These are phyloP conservation scores for Huntiella moniliformis DNA, from an alignment of 2,329 filamentous ascomycete genomes.

Conservation along the genomic window DNA sequence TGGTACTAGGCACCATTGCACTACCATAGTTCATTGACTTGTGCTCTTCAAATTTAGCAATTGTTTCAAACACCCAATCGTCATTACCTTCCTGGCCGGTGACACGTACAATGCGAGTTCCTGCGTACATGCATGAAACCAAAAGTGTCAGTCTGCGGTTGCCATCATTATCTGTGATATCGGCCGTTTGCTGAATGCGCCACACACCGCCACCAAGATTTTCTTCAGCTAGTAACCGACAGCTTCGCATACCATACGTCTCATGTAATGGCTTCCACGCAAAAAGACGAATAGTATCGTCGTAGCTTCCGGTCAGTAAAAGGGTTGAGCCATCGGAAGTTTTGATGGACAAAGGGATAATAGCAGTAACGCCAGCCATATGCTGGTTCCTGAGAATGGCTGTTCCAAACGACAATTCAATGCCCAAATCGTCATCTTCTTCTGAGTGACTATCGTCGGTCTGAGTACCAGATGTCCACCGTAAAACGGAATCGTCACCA, in stretches of 20 bases:
- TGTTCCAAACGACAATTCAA: conserved; percentile 15
- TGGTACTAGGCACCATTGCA: conserved; percentile 35
- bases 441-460: conserved; percentile 6
- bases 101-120: conserved; percentile 45
- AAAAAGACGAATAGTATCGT: conserved; percentile 60
- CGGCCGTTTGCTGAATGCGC: conserved; percentile 45
- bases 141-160: conserved; percentile 32
- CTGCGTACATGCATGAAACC: conserved; percentile 88
- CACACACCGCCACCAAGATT: conserved; percentile 71
- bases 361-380: conserved; percentile 70
- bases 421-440: conserved; percentile 9
- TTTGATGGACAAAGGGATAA: conserved; percentile 44
- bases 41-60: conserved; percentile 65
- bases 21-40: conserved; percentile 91
- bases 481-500: conserved; percentile 53
- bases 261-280: conserved; percentile 25
- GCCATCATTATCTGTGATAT: conserved; percentile 4
- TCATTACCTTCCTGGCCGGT: conserved; percentile 18
- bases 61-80: conserved; percentile 42
- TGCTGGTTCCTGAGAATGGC: conserved; percentile 32
- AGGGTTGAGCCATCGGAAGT: conserved; percentile 30
- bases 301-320: conserved; percentile 77
- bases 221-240: conserved; percentile 39
- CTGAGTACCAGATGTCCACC: conserved; percentile 23
- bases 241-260: conserved; percentile 23